Evolutionary conservation across 148 eudicot genomes (phyloP), one percentile per base, ranked within the genome.

Genomic region (Suaeda aralocaspica): DNA sequence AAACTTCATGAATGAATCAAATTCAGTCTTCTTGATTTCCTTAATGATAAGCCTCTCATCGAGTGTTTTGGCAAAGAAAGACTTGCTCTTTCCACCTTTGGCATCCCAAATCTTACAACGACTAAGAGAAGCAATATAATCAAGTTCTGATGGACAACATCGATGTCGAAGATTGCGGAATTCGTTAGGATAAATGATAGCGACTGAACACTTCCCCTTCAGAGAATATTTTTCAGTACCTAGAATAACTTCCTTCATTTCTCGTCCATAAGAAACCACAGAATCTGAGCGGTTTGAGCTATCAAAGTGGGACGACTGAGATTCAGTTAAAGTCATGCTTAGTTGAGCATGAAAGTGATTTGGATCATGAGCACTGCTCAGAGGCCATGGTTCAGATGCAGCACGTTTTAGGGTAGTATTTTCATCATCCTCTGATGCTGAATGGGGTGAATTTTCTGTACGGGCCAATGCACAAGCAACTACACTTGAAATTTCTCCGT

Each of bases 71-170:
- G 89, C 86, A 74, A 91, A 94, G 71, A 89, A 72, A 31, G 98
- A 89, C 82, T 91, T 89, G 80, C 97, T 94, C 83, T 94, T 94
- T 34, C 98, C 98, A 77, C 98, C 98, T 81, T 94, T 91, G 31
- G 98, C 97, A 74, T 94, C 91, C 98, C 98, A 94, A 69, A 74
- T 75, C 82, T 75, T 89, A 76, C 98, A 91, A 29, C 97, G 95
- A 82, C 97, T 87, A 34, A 94, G 79, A 44, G 98, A 94, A 75
- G 97, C 85, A 61, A 94, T 91, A 76, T 87, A 94, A 81, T 87
- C 89, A 58, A 85, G 74, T 73, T 94, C 98, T 2, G 97, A 91
- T 15, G 91, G 88, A 68, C 96, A 91, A 75, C 91, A 94, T 58
- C 76, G 81, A 67, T 73, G 73, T 39, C 97, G 86, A 65, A 94